These are phyloP conservation scores for Camelina neglecta DNA, from an alignment of 345 rosid genomes.

Conservation along the genomic window DNA sequence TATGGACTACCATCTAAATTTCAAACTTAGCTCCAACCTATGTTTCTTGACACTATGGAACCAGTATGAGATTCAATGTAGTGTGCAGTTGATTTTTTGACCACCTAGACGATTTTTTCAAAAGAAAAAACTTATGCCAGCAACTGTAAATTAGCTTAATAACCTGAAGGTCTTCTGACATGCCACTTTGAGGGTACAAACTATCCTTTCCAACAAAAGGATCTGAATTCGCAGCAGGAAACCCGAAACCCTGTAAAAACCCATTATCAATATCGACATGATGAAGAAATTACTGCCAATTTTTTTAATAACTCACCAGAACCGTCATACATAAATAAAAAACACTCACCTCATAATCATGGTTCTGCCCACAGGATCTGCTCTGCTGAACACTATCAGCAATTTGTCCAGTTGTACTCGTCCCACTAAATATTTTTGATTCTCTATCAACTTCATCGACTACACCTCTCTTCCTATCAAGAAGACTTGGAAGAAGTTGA, in stretches of 20 bases:
- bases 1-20: constrained; percentile 23
- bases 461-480: constrained; percentile 39
- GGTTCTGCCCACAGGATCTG: constrained; percentile 51
- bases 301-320: constrained; percentile 47
- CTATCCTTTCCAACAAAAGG: constrained; percentile 50
- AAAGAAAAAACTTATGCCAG: constrained; percentile 2
- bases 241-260: constrained; percentile 58
- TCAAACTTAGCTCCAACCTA: constrained; percentile 33
- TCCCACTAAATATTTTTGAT: constrained; percentile 49
- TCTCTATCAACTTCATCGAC: constrained; percentile 52
- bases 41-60: constrained; percentile 25
- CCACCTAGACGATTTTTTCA: constrained; percentile 12
- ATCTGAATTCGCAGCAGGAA: constrained; percentile 46
- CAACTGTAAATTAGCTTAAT: constrained; percentile 39
- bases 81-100: not conserved
- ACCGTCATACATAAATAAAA: constrained; percentile 36
- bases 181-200: constrained; percentile 49
- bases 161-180: constrained; percentile 66
- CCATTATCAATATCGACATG: constrained; percentile 51
- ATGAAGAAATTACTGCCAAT: constrained; percentile 37
- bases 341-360: constrained; percentile 53
- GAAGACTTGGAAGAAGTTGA: constrained; percentile 37
- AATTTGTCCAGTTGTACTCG: constrained; percentile 44
- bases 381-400: constrained; percentile 45
- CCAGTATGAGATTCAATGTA: no score